Conservation (phyloP, 2,329 filamentous ascomycete genomes). For the Lasiodiplodia sp. region DNA sequence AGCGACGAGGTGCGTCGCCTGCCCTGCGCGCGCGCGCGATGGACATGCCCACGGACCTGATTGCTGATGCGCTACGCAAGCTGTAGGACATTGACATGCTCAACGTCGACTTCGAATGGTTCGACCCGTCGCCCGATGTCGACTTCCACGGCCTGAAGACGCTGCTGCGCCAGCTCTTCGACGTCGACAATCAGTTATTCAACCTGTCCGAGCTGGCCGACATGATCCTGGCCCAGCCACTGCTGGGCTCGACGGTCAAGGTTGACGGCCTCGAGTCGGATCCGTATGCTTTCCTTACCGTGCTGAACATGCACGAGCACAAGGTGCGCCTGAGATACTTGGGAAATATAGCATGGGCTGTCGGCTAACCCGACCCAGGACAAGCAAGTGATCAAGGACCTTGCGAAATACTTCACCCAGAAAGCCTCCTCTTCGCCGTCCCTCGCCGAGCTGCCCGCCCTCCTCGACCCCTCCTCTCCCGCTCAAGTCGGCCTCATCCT, state of each 20-base stretch:
- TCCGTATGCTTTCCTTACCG: slow-evolving; percentile 90
- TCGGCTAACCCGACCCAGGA: slow-evolving; percentile 53
- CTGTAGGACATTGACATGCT: slow-evolving; percentile 85
- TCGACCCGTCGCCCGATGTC: slow-evolving; percentile 86
- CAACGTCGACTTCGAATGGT: slow-evolving; percentile 98
- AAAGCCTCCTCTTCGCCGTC: slow-evolving; percentile 61
- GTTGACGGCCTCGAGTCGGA: slow-evolving; percentile 94
- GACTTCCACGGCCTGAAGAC: slow-evolving; percentile 96
- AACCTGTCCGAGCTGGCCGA: slow-evolving; percentile 87
- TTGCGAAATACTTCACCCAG: slow-evolving; percentile 73
- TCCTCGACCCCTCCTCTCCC: slow-evolving; percentile 46
- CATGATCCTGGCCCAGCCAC: slow-evolving; percentile 83
- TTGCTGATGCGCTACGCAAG: slow-evolving; percentile 30
- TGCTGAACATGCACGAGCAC: slow-evolving; percentile 82
- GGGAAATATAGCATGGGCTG: background rate
- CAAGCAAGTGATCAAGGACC: slow-evolving; percentile 73
- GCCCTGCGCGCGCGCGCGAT: slow-evolving; percentile 24
- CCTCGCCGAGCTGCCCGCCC: slow-evolving; percentile 55
- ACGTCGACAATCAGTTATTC: slow-evolving; percentile 84
- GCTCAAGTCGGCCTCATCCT: slow-evolving; percentile 81
- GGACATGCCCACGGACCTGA: slow-evolving; percentile 25
- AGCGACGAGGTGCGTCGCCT: slow-evolving; percentile 41
- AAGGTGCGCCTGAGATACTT: slow-evolving; percentile 49
- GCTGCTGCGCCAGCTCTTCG: slow-evolving; percentile 88
- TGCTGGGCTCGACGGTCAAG: slow-evolving; percentile 93